Conservation (phyloP, 1,284 basidiomycete species). For the Apiotrichum veenhuisii region DNA sequence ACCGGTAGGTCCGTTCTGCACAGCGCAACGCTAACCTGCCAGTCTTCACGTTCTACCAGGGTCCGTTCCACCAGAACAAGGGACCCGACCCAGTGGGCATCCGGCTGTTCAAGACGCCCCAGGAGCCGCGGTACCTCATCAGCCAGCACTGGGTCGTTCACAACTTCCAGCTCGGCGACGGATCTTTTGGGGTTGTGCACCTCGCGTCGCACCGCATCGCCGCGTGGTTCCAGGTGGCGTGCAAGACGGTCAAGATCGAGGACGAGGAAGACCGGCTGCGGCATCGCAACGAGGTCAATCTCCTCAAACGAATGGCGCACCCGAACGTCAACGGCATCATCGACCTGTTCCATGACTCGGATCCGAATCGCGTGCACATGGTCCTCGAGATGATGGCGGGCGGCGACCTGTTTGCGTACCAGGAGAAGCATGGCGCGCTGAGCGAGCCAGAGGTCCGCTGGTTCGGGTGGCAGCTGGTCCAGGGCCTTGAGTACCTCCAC, state of each 20-base stretch:
- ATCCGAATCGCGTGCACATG: conserved; percentile 52
- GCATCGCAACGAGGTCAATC: conserved; percentile 61
- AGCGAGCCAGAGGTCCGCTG: conserved; percentile 77
- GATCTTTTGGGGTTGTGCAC: conserved; percentile 75
- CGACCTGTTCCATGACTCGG: conserved; percentile 57
- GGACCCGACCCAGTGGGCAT: not conserved
- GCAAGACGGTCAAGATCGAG: conserved; percentile 64
- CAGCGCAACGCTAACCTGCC: not conserved
- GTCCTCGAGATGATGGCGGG: conserved; percentile 72
- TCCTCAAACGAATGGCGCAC: conserved; percentile 65
- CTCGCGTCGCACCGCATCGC: conserved; percentile 64
- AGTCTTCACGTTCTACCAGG: conserved; percentile 16
- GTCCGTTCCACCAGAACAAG: not conserved
- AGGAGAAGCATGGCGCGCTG: conserved; percentile 56
- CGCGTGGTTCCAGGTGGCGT: conserved; percentile 66
- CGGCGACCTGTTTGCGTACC: conserved; percentile 73
- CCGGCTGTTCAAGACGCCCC: not conserved
- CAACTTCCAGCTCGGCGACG: conserved; percentile 48
- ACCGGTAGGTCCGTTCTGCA: not conserved
- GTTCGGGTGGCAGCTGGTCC: conserved; percentile 72
- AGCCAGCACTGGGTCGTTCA: conserved; percentile 13
- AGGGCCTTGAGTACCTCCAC: conserved; percentile 70
- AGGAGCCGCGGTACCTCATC: not conserved
- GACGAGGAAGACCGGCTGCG: conserved; percentile 19
- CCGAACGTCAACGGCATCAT: conserved; percentile 76